Evolutionary conservation across 2,329 filamentous ascomycete species (phyloP).

Genomic region (Colletotrichum aenigma): DNA sequence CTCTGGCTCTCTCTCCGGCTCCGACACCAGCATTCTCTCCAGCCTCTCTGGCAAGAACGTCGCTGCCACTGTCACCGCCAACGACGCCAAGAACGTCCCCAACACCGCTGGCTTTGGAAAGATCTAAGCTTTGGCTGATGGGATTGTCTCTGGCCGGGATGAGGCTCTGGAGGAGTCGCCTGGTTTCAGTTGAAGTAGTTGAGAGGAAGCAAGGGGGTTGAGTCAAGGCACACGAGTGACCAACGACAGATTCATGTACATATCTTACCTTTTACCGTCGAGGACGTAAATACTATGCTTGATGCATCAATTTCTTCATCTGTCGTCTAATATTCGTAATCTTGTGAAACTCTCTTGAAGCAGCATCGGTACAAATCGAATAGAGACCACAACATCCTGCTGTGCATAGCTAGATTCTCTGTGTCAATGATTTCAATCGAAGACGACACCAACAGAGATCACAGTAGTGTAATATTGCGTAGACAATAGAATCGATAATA

Average conservation of each 20-base stretch:
- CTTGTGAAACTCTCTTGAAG: no score
- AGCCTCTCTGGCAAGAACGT: conserved; percentile 41
- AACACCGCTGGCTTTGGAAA: conserved; percentile 51
- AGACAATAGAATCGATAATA: no score
- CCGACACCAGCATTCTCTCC: conserved; percentile 51
- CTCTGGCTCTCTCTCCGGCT: conserved; percentile 40
- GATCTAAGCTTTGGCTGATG: conserved; percentile 29
- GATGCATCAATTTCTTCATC: neutral
- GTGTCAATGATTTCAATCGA: no score
- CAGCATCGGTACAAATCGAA: fast-evolving
- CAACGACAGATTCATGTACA: conserved; percentile 12
- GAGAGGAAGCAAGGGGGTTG: neutral
- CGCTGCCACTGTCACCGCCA: conserved; percentile 44
- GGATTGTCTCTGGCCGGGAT: neutral
- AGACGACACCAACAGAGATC: no score
- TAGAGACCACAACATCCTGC: no score
- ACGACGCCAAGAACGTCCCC: conserved; percentile 38
- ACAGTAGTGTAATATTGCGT: no score
- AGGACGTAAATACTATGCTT: conserved; percentile 18
- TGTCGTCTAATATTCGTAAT: no score
- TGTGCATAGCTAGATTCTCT: no score
- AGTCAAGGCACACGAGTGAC: neutral
- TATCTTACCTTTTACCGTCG: neutral
- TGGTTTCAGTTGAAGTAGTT: neutral
- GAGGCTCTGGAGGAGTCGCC: neutral